These are phyloP conservation scores for Rutstroemia sp. DNA, from an alignment of 2,329 filamentous ascomycete species.

Conservation along the genomic window DNA sequence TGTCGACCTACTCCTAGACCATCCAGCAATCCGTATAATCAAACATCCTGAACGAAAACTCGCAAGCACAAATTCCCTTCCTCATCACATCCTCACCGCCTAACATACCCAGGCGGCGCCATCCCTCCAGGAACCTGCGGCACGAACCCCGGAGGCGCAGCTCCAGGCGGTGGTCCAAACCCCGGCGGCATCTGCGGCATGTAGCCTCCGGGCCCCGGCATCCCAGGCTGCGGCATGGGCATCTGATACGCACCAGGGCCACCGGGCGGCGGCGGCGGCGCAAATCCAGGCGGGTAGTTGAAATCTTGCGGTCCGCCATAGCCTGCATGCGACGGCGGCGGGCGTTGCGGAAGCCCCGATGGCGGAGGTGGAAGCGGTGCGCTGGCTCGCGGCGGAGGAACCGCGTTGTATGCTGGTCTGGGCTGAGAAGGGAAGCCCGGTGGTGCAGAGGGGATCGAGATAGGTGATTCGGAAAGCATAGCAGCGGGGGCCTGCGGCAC, in stretches of 20 bases:
- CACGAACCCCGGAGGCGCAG: background rate
- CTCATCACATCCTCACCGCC: background rate
- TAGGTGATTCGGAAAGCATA: conserved; percentile 26
- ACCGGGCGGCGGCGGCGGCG: background rate
- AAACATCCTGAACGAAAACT: background rate
- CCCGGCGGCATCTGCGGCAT: background rate
- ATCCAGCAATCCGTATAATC: background rate
- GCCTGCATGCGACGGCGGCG: conserved; percentile 60
- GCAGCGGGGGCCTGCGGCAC: conserved; percentile 35
- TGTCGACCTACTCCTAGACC: background rate
- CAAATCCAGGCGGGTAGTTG: conserved; percentile 39
- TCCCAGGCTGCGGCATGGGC: background rate
- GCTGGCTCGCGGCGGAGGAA: conserved; percentile 30
- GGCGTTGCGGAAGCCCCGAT: conserved; percentile 52
- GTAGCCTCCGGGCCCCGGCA: background rate
- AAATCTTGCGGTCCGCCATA: conserved; percentile 58
- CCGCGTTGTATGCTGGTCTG: conserved; percentile 23
- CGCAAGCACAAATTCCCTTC: background rate
- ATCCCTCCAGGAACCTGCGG: conserved; percentile 14
- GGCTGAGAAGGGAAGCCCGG: conserved; percentile 22
- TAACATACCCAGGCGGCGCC: conserved; percentile 12
- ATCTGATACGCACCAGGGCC: background rate
- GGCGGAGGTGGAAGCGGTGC: conserved; percentile 52
- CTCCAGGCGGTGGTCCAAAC: background rate
- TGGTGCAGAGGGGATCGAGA: conserved; percentile 15